These are phyloP conservation scores for Bjerkandera adusta DNA, from an alignment of 1,284 basidiomycete genomes.

Conservation along the genomic window DNA sequence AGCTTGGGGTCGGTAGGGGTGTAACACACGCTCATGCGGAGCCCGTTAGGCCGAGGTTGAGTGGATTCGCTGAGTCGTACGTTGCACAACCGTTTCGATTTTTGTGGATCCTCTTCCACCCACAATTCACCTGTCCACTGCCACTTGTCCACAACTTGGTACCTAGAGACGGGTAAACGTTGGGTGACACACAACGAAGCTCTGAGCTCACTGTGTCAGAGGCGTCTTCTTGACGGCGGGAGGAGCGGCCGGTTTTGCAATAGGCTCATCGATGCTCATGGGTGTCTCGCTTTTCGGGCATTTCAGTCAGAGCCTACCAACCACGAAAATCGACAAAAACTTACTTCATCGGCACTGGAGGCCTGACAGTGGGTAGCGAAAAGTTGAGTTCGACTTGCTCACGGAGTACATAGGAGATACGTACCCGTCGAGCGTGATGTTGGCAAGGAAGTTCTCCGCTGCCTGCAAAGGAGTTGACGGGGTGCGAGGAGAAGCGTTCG, in stretches of 20 bases:
- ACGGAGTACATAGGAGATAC: slow-evolving; percentile 5
- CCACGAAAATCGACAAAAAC: not conserved
- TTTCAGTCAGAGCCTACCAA: not conserved
- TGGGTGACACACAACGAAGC: not conserved
- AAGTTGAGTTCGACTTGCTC: not conserved
- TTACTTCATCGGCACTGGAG: slow-evolving; percentile 10
- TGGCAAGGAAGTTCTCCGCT: slow-evolving; percentile 33
- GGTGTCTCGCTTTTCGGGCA: too few relatives aligned
- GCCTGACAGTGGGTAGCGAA: not conserved
- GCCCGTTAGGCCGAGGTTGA: slow-evolving; percentile 37
- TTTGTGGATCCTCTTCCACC: slow-evolving; percentile 28
- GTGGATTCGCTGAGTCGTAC: slow-evolving; percentile 45
- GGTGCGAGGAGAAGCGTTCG: too few relatives aligned
- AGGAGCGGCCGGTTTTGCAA: too few relatives aligned
- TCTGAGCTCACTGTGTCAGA: not conserved
- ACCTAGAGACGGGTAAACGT: not conserved
- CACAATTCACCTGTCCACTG: slow-evolving; percentile 36
- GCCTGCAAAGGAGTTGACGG: slow-evolving; percentile 14
- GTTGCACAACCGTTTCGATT: slow-evolving; percentile 41
- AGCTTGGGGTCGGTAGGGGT: slow-evolving; percentile 39
- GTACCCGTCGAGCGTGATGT: slow-evolving; percentile 15
- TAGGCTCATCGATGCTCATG: too few relatives aligned
- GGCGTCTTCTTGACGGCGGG: not conserved
- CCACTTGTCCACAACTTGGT: slow-evolving; percentile 30
- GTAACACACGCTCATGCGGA: slow-evolving; percentile 46